A percentile compares a stretch with the other conserved stretches of the same genome.
Evolutionary conservation across 352 stramenopile species (phyloP).

Genomic region (Pilasporangium apinafurcum): DNA sequence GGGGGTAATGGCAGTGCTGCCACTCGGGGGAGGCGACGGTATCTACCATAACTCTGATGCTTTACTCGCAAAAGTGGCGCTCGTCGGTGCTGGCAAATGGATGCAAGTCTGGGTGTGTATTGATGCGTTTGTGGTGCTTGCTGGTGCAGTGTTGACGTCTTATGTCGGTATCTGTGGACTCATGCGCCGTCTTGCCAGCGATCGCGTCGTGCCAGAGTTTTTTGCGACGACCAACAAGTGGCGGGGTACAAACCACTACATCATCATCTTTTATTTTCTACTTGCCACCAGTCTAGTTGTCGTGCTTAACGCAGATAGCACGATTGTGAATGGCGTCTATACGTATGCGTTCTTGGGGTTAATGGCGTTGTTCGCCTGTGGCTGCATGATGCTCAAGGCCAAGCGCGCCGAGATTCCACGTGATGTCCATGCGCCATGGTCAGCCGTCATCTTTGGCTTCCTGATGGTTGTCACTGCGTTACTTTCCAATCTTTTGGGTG

Average conservation of each 20-base stretch:
- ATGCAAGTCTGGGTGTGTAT: constrained; percentile 53
- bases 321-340: constrained; percentile 73
- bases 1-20: constrained; percentile 67
- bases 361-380: constrained; percentile 77
- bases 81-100: constrained; percentile 21
- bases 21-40: constrained; percentile 24
- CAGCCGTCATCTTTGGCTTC: constrained; percentile 21
- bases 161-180: constrained; percentile 77
- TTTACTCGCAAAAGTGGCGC: constrained; percentile 65
- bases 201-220: constrained; percentile 53
- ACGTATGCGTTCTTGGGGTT: constrained; percentile 79
- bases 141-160: constrained; percentile 77
- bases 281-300: constrained; percentile 61
- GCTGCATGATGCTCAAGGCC: constrained; percentile 80
- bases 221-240: constrained; percentile 48
- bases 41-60: constrained; percentile 48
- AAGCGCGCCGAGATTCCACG: constrained; percentile 73
- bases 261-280: constrained; percentile 68
- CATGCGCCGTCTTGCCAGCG: constrained; percentile 62
- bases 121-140: constrained; percentile 85
- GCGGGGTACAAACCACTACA: constrained; percentile 68
- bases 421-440: constrained; percentile 53
- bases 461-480: constrained; percentile 30
- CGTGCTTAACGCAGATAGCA: constrained; percentile 63
- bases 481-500: constrained; percentile 33